phyloP scores from a whole-genome alignment of 176 grass and related monocot genomes.

The Alloteropsis semialata region DNA sequence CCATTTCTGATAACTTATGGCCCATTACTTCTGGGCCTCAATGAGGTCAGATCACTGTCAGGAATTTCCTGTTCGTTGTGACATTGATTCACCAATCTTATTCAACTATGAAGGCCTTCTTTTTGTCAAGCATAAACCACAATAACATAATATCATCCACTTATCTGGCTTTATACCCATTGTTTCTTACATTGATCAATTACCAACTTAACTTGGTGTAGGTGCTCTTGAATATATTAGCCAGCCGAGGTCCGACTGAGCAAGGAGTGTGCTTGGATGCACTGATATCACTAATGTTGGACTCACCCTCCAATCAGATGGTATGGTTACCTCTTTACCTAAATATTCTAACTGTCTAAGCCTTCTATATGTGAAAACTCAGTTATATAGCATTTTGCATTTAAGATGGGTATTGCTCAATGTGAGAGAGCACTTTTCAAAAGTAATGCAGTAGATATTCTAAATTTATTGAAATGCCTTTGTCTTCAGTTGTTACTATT shows the following conservation, averaged over 20 bases:
- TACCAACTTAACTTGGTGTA: slow-evolving; percentile 43
- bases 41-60: neutral
- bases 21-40: neutral
- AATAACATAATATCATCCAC: neutral
- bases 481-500: neutral
- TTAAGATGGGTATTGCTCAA: slow-evolving; percentile 23
- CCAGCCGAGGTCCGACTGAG: slow-evolving; percentile 61
- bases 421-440: slow-evolving; percentile 10
- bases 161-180: neutral
- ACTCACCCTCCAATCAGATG: slow-evolving; percentile 86
- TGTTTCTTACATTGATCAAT: neutral
- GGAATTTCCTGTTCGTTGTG: slow-evolving; percentile 3
- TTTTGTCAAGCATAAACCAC: neutral
- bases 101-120: neutral
- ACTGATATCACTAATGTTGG: slow-evolving; percentile 87
- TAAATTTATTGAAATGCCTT: slow-evolving; percentile 7
- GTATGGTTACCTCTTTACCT: slow-evolving; percentile 39
- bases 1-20: slow-evolving; percentile 8
- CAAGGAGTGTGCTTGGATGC: slow-evolving; percentile 94
- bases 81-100: neutral
- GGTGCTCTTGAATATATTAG: slow-evolving; percentile 93
- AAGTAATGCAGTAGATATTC: slow-evolving; percentile 12
- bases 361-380: neutral
- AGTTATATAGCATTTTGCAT: neutral
- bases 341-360: neutral